phyloP scores from a whole-genome alignment of 768 basidiomycete genomes.

The Suillus hirtellus region DNA sequence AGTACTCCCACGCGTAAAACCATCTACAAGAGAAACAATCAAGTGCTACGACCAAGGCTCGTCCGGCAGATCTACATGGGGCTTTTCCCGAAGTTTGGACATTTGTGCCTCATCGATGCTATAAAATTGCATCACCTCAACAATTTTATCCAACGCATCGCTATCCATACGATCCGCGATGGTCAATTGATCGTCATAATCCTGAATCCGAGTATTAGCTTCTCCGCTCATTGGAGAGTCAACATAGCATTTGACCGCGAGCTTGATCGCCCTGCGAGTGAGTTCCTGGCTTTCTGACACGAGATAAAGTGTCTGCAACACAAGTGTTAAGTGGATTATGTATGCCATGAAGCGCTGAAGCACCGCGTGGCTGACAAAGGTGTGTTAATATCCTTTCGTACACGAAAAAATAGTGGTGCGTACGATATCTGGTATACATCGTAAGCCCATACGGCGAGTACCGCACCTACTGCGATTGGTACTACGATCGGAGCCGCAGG shows the following conservation, averaged over 20 bases:
- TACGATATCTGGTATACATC: constrained; percentile 2
- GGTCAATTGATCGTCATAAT: neutral
- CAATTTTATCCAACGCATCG: neutral
- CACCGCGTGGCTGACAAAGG: constrained; percentile 7
- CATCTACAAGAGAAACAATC: no score
- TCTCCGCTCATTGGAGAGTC: neutral
- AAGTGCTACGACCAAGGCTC: neutral
- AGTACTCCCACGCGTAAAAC: neutral
- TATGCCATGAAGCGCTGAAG: constrained; percentile 25
- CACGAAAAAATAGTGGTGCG: neutral
- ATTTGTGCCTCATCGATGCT: neutral
- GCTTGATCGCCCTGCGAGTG: neutral
- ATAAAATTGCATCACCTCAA: neutral
- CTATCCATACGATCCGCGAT: neutral
- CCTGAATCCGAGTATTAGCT: neutral
- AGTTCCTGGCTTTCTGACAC: neutral
- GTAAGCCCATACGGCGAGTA: neutral
- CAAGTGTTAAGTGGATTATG: constrained; percentile 26
- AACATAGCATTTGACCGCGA: neutral
- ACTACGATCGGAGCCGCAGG: constrained; percentile 5
- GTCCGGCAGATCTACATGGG: neutral
- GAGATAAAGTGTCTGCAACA: constrained; percentile 25
- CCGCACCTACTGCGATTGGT: neutral
- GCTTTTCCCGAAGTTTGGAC: neutral
- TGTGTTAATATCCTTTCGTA: neutral